phyloP scores from a whole-genome alignment of 495 filamentous ascomycete species.

The Pyrenula massariospora region DNA sequence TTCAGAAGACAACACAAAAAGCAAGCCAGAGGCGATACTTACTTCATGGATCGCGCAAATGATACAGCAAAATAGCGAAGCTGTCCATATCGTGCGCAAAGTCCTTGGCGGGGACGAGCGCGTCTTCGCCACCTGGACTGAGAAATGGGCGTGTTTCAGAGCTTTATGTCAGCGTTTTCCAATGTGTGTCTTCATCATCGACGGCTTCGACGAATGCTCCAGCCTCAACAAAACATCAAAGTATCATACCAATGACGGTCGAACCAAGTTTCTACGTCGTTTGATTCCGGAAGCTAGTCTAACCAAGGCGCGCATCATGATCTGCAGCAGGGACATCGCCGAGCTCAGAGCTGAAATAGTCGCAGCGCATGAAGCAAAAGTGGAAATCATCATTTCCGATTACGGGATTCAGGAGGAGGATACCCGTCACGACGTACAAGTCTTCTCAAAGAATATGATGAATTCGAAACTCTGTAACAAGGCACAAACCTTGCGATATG shows the following conservation, averaged over 20 bases:
- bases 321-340: conserved; percentile 9
- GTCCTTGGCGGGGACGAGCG: background rate
- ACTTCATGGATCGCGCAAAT: conserved; percentile 17
- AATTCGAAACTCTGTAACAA: conserved; percentile 8
- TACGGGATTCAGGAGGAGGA: conserved; percentile 9
- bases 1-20: conserved; percentile 10
- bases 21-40: conserved; percentile 10
- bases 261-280: conserved; percentile 6
- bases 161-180: conserved; percentile 3
- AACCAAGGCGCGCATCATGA: conserved; percentile 4
- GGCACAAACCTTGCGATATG: background rate
- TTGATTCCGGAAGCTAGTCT: conserved; percentile 1
- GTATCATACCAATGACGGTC: conserved; percentile 3
- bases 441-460: conserved; percentile 5
- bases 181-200: conserved; percentile 9
- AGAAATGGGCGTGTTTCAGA: conserved; percentile 6
- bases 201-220: conserved; percentile 16
- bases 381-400: conserved; percentile 3
- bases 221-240: conserved; percentile 5
- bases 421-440: conserved; percentile 6
- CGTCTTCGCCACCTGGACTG: conserved; percentile 2
- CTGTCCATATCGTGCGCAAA: conserved; percentile 3
- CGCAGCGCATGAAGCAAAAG: too few species aligned
- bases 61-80: conserved; percentile 3
- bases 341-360: conserved; percentile 9